phyloP scores from a whole-genome alignment of 129 eudicot species.

The Artemisia tridentata region DNA sequence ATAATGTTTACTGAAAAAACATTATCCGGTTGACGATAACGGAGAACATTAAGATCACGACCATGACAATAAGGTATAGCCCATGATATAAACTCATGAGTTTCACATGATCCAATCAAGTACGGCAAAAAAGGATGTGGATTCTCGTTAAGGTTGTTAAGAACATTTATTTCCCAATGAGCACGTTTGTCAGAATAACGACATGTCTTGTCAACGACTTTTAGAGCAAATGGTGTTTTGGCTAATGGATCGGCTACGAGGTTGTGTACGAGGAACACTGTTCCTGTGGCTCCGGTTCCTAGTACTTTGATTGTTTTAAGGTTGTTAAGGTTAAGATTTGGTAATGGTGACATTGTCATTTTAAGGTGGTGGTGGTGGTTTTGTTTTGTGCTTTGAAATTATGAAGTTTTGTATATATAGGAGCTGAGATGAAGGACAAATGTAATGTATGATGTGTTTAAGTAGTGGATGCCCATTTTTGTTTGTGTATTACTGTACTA shows the following conservation, averaged over 20 bases:
- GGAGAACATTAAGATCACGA: conserved; percentile 64
- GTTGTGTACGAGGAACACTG: conserved; percentile 65
- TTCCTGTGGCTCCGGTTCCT: conserved; percentile 75
- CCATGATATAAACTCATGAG: conserved; percentile 47
- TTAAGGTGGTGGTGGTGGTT: background rate
- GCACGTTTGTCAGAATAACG: conserved; percentile 54
- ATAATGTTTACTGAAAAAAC: conserved; percentile 50
- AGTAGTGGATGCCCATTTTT: conserved; percentile 27
- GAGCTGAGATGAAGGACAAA: conserved; percentile 1
- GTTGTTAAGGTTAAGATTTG: conserved; percentile 34
- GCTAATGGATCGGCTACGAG: conserved; percentile 33
- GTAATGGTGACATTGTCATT: conserved; percentile 31
- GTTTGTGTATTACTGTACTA: background rate
- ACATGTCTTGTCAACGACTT: conserved; percentile 56
- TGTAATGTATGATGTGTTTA: conserved; percentile 2
- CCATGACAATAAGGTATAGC: conserved; percentile 69
- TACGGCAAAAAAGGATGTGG: conserved; percentile 62
- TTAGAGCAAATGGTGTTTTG: conserved; percentile 57
- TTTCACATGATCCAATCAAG: conserved; percentile 44
- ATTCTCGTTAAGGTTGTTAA: conserved; percentile 29
- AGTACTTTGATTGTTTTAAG: conserved; percentile 49
- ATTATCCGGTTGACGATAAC: conserved; percentile 45
- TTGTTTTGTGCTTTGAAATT: background rate
- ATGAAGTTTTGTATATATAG: background rate
- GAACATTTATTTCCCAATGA: conserved; percentile 59